phyloP scores from a whole-genome alignment of 495 filamentous ascomycete genomes.

The Lineolata rhizophorae region DNA sequence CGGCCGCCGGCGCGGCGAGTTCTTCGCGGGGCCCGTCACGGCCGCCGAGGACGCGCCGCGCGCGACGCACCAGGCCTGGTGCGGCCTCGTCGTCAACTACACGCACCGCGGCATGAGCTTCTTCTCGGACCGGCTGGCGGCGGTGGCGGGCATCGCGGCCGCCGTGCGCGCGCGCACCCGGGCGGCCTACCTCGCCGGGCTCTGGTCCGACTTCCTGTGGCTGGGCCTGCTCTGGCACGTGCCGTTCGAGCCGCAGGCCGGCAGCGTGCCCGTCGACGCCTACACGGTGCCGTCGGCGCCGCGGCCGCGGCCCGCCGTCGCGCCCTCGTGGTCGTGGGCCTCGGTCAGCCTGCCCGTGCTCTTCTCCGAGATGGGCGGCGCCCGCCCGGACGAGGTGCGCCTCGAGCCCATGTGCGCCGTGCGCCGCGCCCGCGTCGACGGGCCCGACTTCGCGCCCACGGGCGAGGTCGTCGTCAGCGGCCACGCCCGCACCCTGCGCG shows the following conservation, averaged over 20 bases:
- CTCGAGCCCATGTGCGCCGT: too few relatives aligned
- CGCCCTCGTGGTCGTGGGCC: slow-evolving; percentile 5
- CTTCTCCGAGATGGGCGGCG: too few relatives aligned
- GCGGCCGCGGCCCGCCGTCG: not conserved
- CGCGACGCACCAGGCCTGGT: slow-evolving; percentile 1
- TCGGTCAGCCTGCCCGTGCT: too few relatives aligned
- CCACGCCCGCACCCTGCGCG: too few relatives aligned
- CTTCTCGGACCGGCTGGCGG: slow-evolving; percentile 1
- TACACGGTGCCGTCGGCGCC: not conserved
- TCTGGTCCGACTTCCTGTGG: slow-evolving; percentile 2
- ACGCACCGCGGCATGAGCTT: slow-evolving; percentile 4
- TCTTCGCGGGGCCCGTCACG: not conserved
- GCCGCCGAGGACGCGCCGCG: not conserved
- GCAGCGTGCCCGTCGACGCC: not conserved
- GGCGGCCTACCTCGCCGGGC: slow-evolving; percentile 1
- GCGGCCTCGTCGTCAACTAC: slow-evolving; percentile 3
- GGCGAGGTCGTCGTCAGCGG: too few relatives aligned
- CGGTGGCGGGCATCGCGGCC: slow-evolving; percentile 3
- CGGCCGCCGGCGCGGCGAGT: slow-evolving; percentile 2
- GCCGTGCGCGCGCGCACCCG: not conserved
- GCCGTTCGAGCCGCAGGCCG: not conserved
- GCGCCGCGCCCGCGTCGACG: too few relatives aligned
- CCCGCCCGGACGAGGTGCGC: too few relatives aligned
- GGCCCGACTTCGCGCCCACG: too few relatives aligned
- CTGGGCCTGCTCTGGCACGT: slow-evolving; percentile 3